A percentile compares a stretch with the other conserved stretches of the same genome.
phyloP scores from a whole-genome alignment of 2,329 filamentous ascomycete species.

The Aspergillus awamori region DNA sequence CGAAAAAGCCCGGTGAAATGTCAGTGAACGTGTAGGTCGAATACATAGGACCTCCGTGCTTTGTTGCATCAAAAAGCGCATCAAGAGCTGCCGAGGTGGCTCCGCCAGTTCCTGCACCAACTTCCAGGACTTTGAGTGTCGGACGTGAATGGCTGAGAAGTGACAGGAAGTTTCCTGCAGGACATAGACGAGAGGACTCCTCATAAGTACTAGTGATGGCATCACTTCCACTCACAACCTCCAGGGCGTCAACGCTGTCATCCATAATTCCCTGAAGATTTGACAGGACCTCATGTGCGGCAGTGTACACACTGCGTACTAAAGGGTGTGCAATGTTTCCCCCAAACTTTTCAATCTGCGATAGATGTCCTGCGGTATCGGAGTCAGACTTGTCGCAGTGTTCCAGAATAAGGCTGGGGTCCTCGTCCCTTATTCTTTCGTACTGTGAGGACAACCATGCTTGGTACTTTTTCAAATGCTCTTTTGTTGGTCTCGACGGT shows the following conservation, averaged over 20 bases:
- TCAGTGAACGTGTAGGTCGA: slow-evolving; percentile 34
- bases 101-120: slow-evolving; percentile 37
- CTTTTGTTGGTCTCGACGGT: too few species aligned
- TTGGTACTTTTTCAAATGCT: too few species aligned
- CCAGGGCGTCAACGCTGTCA: not conserved
- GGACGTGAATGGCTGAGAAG: slow-evolving; percentile 30
- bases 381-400: too few species aligned
- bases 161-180: slow-evolving; percentile 16
- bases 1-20: slow-evolving; percentile 34
- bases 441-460: too few species aligned
- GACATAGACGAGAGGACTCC: not conserved
- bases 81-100: slow-evolving; percentile 26
- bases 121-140: slow-evolving; percentile 27
- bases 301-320: too few species aligned
- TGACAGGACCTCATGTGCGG: too few species aligned
- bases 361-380: too few species aligned
- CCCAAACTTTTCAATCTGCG: too few species aligned
- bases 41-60: slow-evolving; percentile 18
- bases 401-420: too few species aligned
- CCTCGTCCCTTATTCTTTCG: too few species aligned
- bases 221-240: not conserved
- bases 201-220: slow-evolving; percentile 9
- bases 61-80: not conserved
- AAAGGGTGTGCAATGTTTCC: too few species aligned
- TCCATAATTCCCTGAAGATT: too few species aligned